phyloP scores from a whole-genome alignment of 192 early-diverging fungal species.

The Entomortierella lignicola region DNA sequence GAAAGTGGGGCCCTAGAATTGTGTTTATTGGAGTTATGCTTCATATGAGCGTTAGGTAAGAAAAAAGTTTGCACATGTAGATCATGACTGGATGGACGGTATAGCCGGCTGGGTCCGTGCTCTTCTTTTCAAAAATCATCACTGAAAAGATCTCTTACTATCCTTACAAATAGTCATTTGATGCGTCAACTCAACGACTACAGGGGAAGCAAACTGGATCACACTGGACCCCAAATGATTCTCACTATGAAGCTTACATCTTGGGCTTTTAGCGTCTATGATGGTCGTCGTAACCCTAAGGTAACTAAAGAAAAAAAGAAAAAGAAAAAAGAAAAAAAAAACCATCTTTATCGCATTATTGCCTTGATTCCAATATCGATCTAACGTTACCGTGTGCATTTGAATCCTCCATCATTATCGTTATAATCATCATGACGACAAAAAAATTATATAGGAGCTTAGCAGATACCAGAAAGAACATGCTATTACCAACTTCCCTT shows the following conservation, averaged over 20 bases:
- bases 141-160: background rate
- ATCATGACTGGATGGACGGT: background rate
- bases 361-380: too few species aligned
- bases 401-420: too few species aligned
- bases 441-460: slow-evolving; percentile 57
- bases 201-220: slow-evolving; percentile 74
- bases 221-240: slow-evolving; percentile 95
- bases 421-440: too few species aligned
- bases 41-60: slow-evolving; percentile 70
- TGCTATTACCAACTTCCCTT: slow-evolving; percentile 70
- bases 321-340: background rate
- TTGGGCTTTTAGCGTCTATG: slow-evolving; percentile 86
- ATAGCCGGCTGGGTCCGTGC: too few species aligned
- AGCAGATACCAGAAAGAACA: slow-evolving; percentile 74
- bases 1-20: slow-evolving; percentile 61
- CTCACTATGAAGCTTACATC: slow-evolving; percentile 92
- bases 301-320: too few species aligned
- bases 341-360: too few species aligned
- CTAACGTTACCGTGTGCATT: too few species aligned
- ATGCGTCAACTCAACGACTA: slow-evolving; percentile 58
- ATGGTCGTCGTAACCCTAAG: slow-evolving; percentile 69
- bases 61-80: background rate
- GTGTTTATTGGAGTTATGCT: slow-evolving; percentile 73
- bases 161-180: slow-evolving; percentile 54
- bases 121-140: background rate